Conservation (phyloP, 78 protist species). For the Dictyostelium firmibasis region DNA sequence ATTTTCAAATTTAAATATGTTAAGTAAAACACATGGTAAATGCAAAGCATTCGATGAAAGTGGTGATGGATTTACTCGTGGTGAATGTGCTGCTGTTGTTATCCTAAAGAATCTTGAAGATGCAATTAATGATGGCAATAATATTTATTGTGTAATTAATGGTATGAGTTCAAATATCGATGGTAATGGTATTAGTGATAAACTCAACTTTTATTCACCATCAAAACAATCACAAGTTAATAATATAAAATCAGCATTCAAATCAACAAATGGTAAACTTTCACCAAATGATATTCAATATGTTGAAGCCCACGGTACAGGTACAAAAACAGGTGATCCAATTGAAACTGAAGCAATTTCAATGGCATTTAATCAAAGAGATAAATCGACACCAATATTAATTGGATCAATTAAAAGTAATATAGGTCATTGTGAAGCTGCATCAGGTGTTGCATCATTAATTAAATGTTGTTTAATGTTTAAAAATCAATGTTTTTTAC, state of each 20-base stretch:
- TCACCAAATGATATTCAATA: slow-evolving; percentile 32
- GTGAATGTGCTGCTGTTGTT: slow-evolving; percentile 13
- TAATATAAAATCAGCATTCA: not conserved
- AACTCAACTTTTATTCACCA: no score
- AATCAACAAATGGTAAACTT: not conserved
- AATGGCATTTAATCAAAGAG: not conserved
- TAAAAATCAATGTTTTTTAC: no score
- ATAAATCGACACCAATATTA: not conserved
- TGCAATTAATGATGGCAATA: slow-evolving; percentile 32
- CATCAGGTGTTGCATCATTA: no score
- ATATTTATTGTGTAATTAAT: slow-evolving; percentile 15
- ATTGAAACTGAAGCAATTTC: no score
- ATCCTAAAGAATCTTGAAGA: not conserved
- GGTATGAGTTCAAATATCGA: slow-evolving; percentile 6
- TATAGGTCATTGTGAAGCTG: no score
- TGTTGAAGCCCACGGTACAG: slow-evolving; percentile 83
- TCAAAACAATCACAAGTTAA: slow-evolving; percentile 10
- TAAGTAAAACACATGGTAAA: not conserved
- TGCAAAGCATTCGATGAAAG: slow-evolving; percentile 37
- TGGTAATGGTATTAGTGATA: no score
- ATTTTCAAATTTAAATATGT: not conserved
- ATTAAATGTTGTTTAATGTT: no score
- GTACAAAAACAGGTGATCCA: slow-evolving; percentile 77
- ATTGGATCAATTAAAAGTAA: no score
- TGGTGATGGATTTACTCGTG: slow-evolving; percentile 39